Percentiles rank a stretch among this genome's conserved stretches.
phyloP scores from a whole-genome alignment of 2,329 filamentous ascomycete species.

The Didymosphaeria variabile region DNA sequence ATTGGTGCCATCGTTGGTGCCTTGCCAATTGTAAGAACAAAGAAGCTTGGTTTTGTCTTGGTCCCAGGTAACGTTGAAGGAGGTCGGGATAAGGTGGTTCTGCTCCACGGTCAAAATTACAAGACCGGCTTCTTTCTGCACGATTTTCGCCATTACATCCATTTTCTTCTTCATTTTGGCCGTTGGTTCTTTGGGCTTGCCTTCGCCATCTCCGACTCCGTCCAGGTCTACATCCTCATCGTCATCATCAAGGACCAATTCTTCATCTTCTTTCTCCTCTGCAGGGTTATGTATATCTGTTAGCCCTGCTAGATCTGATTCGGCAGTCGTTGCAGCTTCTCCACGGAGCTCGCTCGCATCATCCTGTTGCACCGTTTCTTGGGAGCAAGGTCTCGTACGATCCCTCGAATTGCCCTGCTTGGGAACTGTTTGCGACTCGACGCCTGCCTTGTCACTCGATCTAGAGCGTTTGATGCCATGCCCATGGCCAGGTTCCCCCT shows the following conservation, averaged over 20 bases:
- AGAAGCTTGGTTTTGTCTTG: constrained; percentile 33
- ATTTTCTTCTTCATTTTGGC: constrained; percentile 28
- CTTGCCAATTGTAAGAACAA: constrained; percentile 42
- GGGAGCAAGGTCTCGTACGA: background rate
- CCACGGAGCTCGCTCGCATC: too few species aligned
- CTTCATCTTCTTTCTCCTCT: background rate
- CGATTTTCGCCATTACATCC: constrained; percentile 20
- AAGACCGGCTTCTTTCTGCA: constrained; percentile 29
- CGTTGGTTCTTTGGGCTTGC: constrained; percentile 20
- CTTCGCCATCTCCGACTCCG: constrained; percentile 6
- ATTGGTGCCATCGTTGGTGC: constrained; percentile 30
- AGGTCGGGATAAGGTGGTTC: constrained; percentile 22
- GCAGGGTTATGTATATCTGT: background rate
- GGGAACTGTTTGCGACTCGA: background rate
- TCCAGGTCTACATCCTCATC: constrained; percentile 3
- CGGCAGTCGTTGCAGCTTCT: background rate
- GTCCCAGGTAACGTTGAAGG: constrained; percentile 32
- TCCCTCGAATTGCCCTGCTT: background rate
- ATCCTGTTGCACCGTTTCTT: background rate
- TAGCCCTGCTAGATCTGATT: background rate
- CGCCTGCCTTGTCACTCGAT: background rate
- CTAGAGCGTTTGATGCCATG: background rate
- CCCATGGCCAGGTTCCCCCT: background rate
- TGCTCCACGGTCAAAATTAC: constrained; percentile 26
- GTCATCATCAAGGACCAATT: constrained; percentile 2